phyloP scores from a whole-genome alignment of 441 rosid species.

The Populus trichocarpa region DNA sequence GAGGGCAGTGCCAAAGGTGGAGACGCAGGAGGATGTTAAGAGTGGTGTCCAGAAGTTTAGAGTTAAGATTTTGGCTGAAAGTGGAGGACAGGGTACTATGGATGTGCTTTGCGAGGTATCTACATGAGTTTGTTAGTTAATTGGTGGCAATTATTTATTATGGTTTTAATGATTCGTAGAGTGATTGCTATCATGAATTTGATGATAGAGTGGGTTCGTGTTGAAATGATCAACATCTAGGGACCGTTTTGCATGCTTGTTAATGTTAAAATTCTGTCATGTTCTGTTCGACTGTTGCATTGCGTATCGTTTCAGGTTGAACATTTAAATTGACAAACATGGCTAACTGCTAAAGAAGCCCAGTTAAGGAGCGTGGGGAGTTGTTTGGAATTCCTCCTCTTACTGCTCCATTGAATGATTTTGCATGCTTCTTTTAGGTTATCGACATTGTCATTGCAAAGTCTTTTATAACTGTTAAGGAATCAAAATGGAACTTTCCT shows the following conservation, averaged over 20 bases:
- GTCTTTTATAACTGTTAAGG: background rate
- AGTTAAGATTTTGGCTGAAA: constrained; percentile 85
- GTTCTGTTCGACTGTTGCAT: background rate
- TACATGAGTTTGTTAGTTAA: background rate
- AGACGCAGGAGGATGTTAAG: constrained; percentile 72
- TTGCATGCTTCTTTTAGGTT: no score
- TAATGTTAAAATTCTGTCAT: background rate
- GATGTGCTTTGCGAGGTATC: constrained; percentile 95
- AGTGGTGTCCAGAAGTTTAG: constrained; percentile 94
- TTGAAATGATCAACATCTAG: background rate
- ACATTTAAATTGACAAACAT: background rate
- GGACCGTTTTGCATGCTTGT: background rate
- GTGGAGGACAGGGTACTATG: constrained; percentile 75
- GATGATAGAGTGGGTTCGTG: background rate
- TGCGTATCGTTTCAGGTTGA: background rate
- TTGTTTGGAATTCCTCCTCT: background rate
- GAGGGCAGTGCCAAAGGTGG: constrained; percentile 88
- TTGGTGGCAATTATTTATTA: background rate
- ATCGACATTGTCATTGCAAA: no score
- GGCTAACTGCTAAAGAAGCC: background rate
- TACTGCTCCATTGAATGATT: background rate
- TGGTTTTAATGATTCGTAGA: background rate
- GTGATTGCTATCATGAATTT: background rate
- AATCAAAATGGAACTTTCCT: background rate
- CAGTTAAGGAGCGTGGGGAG: background rate